Evolutionary conservation across 345 rosid genomes (phyloP).

Genomic region (Syzygium aqueum): DNA sequence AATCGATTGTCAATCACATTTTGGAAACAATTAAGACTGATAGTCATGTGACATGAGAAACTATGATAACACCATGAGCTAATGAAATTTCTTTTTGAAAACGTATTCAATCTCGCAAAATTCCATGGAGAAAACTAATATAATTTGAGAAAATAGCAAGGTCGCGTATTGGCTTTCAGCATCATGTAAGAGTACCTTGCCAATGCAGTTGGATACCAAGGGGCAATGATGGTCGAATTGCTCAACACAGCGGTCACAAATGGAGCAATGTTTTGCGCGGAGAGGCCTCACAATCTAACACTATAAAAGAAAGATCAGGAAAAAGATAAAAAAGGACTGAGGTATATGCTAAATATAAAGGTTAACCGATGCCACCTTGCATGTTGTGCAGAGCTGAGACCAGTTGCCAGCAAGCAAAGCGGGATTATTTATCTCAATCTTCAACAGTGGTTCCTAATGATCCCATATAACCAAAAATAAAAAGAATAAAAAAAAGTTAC

Average conservation of each 20-base stretch:
- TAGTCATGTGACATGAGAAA: neutral
- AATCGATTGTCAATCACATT: neutral
- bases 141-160: neutral
- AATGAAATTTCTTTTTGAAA: neutral
- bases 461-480: neutral
- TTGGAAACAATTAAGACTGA: neutral
- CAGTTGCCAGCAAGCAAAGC: constrained; percentile 92
- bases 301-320: neutral
- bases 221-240: constrained; percentile 99
- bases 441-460: constrained; percentile 75
- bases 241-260: constrained; percentile 91
- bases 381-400: constrained; percentile 95
- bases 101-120: neutral
- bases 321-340: neutral
- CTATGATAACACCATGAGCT: neutral
- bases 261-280: constrained; percentile 96
- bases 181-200: constrained; percentile 53
- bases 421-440: constrained; percentile 81
- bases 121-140: neutral
- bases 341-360: neutral
- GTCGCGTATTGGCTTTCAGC: neutral
- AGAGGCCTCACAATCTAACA: constrained; percentile 86
- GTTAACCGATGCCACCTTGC: constrained; percentile 59
- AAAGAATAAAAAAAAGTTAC: neutral
- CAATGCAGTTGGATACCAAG: constrained; percentile 96